phyloP scores from a whole-genome alignment of 495 filamentous ascomycete species.

The Darksidea phi region DNA sequence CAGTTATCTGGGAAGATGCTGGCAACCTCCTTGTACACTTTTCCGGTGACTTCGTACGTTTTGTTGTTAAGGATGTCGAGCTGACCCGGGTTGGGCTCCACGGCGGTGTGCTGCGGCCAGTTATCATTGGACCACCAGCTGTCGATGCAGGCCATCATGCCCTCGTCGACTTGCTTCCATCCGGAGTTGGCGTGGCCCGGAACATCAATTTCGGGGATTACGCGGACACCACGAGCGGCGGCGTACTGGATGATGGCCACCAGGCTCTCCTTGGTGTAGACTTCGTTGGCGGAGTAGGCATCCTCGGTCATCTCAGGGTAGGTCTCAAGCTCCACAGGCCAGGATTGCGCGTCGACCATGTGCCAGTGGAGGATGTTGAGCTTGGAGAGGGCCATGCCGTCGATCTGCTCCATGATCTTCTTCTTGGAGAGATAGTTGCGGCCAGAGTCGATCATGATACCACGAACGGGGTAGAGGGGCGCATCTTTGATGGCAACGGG shows the following conservation, averaged over 20 bases:
- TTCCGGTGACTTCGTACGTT: slow-evolving; percentile 54
- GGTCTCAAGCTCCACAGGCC: slow-evolving; percentile 49
- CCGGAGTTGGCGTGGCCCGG: slow-evolving; percentile 57
- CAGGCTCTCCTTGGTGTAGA: slow-evolving; percentile 47
- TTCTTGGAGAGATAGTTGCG: slow-evolving; percentile 56
- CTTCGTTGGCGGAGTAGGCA: slow-evolving; percentile 53
- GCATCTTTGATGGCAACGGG: slow-evolving; percentile 45
- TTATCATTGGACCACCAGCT: slow-evolving; percentile 60
- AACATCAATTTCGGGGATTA: slow-evolving; percentile 59
- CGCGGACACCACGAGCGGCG: slow-evolving; percentile 51
- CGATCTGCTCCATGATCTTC: slow-evolving; percentile 57
- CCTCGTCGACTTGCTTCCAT: slow-evolving; percentile 56
- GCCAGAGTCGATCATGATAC: slow-evolving; percentile 58
- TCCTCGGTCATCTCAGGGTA: slow-evolving; percentile 57
- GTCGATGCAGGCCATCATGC: slow-evolving; percentile 53
- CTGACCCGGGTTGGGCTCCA: slow-evolving; percentile 58
- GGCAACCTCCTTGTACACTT: slow-evolving; percentile 56
- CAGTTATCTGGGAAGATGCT: slow-evolving; percentile 53
- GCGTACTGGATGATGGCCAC: slow-evolving; percentile 53
- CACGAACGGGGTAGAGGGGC: slow-evolving; percentile 51
- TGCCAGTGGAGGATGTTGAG: slow-evolving; percentile 60
- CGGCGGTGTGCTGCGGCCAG: slow-evolving; percentile 53
- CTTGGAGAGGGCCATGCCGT: slow-evolving; percentile 57
- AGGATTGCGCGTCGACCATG: slow-evolving; percentile 56
- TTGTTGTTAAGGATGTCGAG: slow-evolving; percentile 56